Percentiles rank a stretch among this genome's conserved stretches.
These are phyloP conservation scores for Cicer cuneatum DNA, from an alignment of 306 rosid genomes.

Conservation along the genomic window DNA sequence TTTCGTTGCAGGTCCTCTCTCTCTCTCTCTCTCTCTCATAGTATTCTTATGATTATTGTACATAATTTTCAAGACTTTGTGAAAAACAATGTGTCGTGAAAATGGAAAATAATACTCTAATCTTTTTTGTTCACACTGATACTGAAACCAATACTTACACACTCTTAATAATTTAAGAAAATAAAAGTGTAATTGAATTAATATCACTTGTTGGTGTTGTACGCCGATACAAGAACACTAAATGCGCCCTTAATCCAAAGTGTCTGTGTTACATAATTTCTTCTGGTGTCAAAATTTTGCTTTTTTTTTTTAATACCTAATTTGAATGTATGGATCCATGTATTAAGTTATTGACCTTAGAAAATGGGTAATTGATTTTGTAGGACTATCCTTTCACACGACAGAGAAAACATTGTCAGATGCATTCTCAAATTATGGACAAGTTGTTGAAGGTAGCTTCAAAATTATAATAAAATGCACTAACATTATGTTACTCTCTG, in stretches of 20 bases:
- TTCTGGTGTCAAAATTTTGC: too few relatives aligned
- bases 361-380: slow-evolving; percentile 34
- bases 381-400: slow-evolving; percentile 78
- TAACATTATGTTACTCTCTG: slow-evolving; percentile 15
- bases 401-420: slow-evolving; percentile 76
- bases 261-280: too few relatives aligned
- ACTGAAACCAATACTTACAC: too few relatives aligned
- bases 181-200: too few relatives aligned
- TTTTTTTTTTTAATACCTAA: slow-evolving; percentile 1
- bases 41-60: neutral
- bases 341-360: slow-evolving; percentile 5
- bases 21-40: slow-evolving; percentile 16
- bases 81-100: neutral
- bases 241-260: too few relatives aligned
- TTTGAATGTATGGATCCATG: slow-evolving; percentile 5
- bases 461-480: slow-evolving; percentile 25
- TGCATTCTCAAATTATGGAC: slow-evolving; percentile 76
- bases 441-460: slow-evolving; percentile 82
- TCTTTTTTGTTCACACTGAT: neutral
- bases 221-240: too few relatives aligned
- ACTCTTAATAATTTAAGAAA: too few relatives aligned
- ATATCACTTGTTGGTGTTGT: too few relatives aligned
- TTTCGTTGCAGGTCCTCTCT: slow-evolving; percentile 51
- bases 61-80: neutral
- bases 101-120: neutral